Base-by-base conservation (phyloP, 208 protist species). In the Phytomonas sp. region DNA sequence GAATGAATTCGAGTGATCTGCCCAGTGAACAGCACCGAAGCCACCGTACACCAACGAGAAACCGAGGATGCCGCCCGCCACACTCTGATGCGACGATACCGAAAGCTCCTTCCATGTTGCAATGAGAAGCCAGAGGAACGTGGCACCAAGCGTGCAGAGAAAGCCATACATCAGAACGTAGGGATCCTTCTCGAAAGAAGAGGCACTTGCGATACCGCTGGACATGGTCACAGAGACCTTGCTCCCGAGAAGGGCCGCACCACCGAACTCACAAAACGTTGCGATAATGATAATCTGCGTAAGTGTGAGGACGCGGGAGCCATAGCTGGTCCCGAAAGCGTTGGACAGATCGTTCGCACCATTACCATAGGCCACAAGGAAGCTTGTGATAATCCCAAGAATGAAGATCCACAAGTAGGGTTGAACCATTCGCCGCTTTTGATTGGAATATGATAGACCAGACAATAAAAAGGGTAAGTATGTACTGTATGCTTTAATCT, bases 291-390 rank as follows among this genome's bases (percentile, higher is more conserved):
- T 76, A 69, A 92, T 89, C 64, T 88, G 75, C 29, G 70, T 53
- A 53, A 95, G 65, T 29, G 81, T 92, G 34, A 95, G 73, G n/a
- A 88, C 77, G 29, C 78, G 75, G 9, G 82, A 69, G 59, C 88
- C 89, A 70, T 94, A 89, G 61, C 75, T 85, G n/a, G 89, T 95
- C 36, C 81, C 92, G 70, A 96, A 94, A 72, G 89, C 81, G 77
- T 96, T 96, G 70, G 86, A 85, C 34, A 97, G 85, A 69, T 97
- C 92, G 56, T 97, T 97, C 29, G 86, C 85, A 30, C 92, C 92
- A 62, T 92, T 88, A 32, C 82, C 89, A 64, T 75, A 81, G 34
- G 78, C 85, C 46, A 85, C 77, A n/a, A 93, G 72, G 75, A 95
- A 91, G 60, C 79, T 69, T 29, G 90, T 62, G 46, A 95, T 80